A percentile compares a stretch with the other conserved stretches of the same genome.
These are phyloP conservation scores for Ascosphaera apis DNA, from an alignment of 2,329 filamentous ascomycete genomes.

Conservation along the genomic window DNA sequence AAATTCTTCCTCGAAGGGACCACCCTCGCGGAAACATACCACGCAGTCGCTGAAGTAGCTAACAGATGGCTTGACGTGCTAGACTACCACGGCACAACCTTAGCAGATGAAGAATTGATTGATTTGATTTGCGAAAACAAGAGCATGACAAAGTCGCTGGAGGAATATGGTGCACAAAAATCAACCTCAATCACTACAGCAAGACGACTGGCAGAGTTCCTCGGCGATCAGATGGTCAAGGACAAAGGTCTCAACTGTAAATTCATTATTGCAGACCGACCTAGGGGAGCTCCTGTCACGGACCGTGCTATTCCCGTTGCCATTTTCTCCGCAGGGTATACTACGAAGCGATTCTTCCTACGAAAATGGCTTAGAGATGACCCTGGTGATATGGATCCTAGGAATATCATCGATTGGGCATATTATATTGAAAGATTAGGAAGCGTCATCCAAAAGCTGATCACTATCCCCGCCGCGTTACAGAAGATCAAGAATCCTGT, in stretches of 20 bases:
- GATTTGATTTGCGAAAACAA: conserved; percentile 99
- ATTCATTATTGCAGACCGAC: conserved; percentile 84
- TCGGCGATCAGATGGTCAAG: conserved; percentile 97
- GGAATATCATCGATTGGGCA: conserved; percentile 80
- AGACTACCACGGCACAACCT: conserved; percentile 62
- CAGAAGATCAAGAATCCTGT: conserved; percentile 92
- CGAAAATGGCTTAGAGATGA: conserved; percentile 94
- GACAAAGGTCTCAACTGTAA: conserved; percentile 99
- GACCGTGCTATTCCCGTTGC: conserved; percentile 86
- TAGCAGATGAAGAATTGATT: conserved; percentile 92
- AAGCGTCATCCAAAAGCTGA: conserved; percentile 94
- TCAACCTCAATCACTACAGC: conserved; percentile 99
- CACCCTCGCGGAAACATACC: conserved; percentile 73
- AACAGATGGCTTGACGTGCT: conserved; percentile 95
- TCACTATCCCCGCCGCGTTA: conserved; percentile 89
- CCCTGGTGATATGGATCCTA: conserved; percentile 69
- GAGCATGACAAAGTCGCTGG: conserved; percentile 89
- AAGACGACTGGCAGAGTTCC: conserved; percentile 77
- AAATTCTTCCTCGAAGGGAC: conserved; percentile 92
- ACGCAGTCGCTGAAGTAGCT: conserved; percentile 75
- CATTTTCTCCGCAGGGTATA: conserved; percentile 85
- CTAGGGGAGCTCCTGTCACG: conserved; percentile 75
- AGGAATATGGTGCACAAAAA: conserved; percentile 89
- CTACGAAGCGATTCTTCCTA: conserved; percentile 69
- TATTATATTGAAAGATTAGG: conserved; percentile 93